Evolutionary conservation across 2,329 filamentous ascomycete species (phyloP), one percentile per base, ranked within the genome.

Genomic region (Chaetomium olivaceum): DNA sequence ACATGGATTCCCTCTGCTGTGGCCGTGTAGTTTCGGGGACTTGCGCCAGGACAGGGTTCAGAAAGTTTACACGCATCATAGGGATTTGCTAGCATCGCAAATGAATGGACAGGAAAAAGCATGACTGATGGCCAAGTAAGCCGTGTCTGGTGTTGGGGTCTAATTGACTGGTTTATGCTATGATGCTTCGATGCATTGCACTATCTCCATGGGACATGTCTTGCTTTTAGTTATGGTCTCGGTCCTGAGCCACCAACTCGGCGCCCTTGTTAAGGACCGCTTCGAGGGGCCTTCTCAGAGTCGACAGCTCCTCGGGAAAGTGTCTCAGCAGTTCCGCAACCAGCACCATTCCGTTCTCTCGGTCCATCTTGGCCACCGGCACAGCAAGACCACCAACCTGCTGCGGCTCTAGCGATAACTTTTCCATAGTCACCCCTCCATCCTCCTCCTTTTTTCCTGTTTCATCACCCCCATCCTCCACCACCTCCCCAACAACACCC

Each of bases 321-420:
- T 78, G 79, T 71, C 80, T 80, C 50, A 87, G 70, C 61, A 89
- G 71, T 74, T 88, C 83, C 1, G 81, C 81, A 3, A 87, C 80
- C 64, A 89, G 74, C 0, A 89, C 84, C 25, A 89, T 75, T 0
- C 81, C 85, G 67, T 89, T 89, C 73, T 89, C 86, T 9, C 85
- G 80, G 70, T 89, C 86, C 6, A 85, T 78, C 66, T 79, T 80
- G 1, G 77, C 76, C 77, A 84, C 83, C 25, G 59, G 63, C 7
- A 79, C 75, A 58, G 84, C 6, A 2, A 43, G 16, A 43, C 39
- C 39, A 19, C 39, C 80, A 3, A 78, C 77, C 65, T 82, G 82
- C 70, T 81, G 82, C 58, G 82, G 82, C 70, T 83, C 73, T 14
- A 83, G 73, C 4, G 75, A 76, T 7, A 83, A 69, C 0, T 75